A percentile compares a stretch with the other conserved stretches of the same genome.
Evolutionary conservation across 345 rosid species (phyloP).

Genomic region (Eucalyptus tenuipes): DNA sequence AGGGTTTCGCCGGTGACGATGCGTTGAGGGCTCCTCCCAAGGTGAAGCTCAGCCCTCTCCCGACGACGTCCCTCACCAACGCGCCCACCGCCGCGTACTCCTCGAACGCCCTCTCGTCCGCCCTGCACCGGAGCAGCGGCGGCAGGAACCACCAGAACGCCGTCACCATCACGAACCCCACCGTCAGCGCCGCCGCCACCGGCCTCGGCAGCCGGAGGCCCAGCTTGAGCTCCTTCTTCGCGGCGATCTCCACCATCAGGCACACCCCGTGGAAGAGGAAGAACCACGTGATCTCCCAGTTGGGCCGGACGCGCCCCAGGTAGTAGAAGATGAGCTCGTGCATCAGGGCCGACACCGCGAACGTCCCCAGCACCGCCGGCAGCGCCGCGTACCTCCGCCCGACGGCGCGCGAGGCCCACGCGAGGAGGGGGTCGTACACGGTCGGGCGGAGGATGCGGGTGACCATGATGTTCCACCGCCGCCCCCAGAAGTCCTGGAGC

Average conservation of each 20-base stretch:
- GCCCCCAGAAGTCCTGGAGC: slow-evolving; percentile 24
- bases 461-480: slow-evolving; percentile 21
- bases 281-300: slow-evolving; percentile 13
- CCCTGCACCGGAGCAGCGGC: slow-evolving; percentile 3
- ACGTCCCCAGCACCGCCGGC: slow-evolving; percentile 9
- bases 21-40: not conserved
- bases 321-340: slow-evolving; percentile 16
- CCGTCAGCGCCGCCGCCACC: slow-evolving; percentile 21
- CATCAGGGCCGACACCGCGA: slow-evolving; percentile 11
- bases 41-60: not conserved
- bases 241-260: slow-evolving; percentile 1
- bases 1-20: not conserved
- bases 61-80: not conserved
- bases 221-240: slow-evolving; percentile 25
- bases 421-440: slow-evolving; percentile 6
- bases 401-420: not conserved
- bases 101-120: slow-evolving; percentile 16
- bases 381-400: slow-evolving; percentile 8
- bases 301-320: slow-evolving; percentile 9
- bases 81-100: slow-evolving; percentile 21
- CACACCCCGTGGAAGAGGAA: slow-evolving; percentile 14
- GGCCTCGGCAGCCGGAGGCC: slow-evolving; percentile 33
- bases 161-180: slow-evolving; percentile 11
- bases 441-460: slow-evolving; percentile 13
- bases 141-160: slow-evolving; percentile 27